Base-by-base conservation (phyloP, 306 rosid species). In the Trifolium repens region DNA sequence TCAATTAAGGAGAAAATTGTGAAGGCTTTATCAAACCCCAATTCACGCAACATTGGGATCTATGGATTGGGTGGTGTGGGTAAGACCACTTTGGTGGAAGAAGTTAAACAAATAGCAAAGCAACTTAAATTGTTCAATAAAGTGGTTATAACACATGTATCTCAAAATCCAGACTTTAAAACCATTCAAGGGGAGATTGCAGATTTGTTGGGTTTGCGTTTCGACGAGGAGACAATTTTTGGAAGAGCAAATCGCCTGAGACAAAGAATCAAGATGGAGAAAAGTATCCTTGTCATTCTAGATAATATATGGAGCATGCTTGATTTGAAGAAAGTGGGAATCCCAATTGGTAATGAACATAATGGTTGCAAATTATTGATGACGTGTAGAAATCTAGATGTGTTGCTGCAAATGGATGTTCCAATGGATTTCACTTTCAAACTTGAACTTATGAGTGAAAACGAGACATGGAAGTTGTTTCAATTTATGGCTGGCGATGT, bases 251-350 rank as follows among this genome's bases (percentile, higher is more conserved):
- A 14, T 16, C 53, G 53, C 6, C 17, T 47, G 5, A 47, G 7
- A 4, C 6, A 47, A 5, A 47, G 7, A 65, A 65, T 65, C 7
- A 17, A 39, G 12, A 11, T 5, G 1, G 50, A 64, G 49, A 64
- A 63, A 15, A 35, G 0, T 30, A 60, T 64, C 47, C 69, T 64
- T 16, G 30, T 64, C 47, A 64, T 64, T 16, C 49, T 64, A 12
- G 69, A 64, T 64, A 49, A 64, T 64, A 17, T 64, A 4, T 64
- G 70, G 70, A 19, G 5, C 9, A 4, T 0, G 17, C 15, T 65
- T 65, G 71, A 65, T 5, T 65, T 65, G 35, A 13, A 65, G 35
- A 19, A 40, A 40, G 53, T 65, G 16, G 71, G 71, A 19, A 40
- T 65, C 11, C 71, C 71, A 10, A 19, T 43, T 5, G n/a, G 34